Percentiles rank a stretch among this genome's conserved stretches.
phyloP scores from a whole-genome alignment of 1,139 yeast genomes.

The Candida neerlandica region DNA sequence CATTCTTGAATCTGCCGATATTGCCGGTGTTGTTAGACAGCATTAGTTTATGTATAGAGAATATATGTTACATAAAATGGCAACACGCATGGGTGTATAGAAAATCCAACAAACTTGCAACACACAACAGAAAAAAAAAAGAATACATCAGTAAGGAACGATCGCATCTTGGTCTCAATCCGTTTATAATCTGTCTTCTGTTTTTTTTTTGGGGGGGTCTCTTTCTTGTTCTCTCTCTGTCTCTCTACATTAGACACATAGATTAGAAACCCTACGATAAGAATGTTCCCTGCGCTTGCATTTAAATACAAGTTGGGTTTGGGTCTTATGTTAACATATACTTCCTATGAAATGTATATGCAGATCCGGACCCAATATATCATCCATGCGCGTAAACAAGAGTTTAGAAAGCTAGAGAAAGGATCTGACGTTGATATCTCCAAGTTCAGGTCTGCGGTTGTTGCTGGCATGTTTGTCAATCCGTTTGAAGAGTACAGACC shows the following conservation, averaged over 20 bases:
- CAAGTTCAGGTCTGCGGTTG: conserved; percentile 52
- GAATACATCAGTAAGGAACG: neutral
- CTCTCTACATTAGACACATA: neutral
- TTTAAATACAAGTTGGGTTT: conserved; percentile 45
- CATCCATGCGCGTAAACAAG: conserved; percentile 51
- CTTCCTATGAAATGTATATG: conserved; percentile 68
- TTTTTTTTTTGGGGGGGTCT: neutral
- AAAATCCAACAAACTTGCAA: neutral
- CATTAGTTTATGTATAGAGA: conserved; percentile 48
- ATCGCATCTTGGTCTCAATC: conserved; percentile 4
- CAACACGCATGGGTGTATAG: neutral
- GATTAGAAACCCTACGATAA: neutral
- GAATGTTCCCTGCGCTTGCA: conserved; percentile 17
- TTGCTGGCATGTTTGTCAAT: conserved; percentile 83
- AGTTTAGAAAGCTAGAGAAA: conserved; percentile 14
- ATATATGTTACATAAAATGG: neutral
- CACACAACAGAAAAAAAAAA: neutral
- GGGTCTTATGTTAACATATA: conserved; percentile 62
- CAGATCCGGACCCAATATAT: conserved; percentile 57
- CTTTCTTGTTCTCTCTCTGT: neutral
- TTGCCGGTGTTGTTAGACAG: conserved; percentile 84
- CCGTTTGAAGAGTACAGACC: conserved; percentile 92
- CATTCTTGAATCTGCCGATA: conserved; percentile 74
- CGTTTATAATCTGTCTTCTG: no score
- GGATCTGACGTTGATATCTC: conserved; percentile 23